phyloP scores from a whole-genome alignment of 768 basidiomycete genomes.

The Hygrophoropsis aurantiaca region DNA sequence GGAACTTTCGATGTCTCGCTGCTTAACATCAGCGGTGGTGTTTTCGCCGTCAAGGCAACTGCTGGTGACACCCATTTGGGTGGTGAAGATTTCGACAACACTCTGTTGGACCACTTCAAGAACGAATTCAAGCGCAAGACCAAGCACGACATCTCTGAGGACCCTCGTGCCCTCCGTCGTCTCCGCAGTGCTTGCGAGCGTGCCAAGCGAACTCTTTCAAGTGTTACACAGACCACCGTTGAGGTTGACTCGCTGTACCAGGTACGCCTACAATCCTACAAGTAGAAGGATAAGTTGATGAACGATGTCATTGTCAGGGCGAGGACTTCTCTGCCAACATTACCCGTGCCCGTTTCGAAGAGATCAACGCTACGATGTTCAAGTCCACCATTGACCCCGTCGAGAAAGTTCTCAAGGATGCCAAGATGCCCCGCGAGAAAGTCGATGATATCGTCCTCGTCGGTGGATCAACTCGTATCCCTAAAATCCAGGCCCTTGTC shows the following conservation, averaged over 20 bases:
- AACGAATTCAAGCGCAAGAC: constrained; percentile 98
- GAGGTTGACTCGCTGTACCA: constrained; percentile 99
- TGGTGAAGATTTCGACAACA: constrained; percentile 99
- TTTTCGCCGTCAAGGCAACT: constrained; percentile 99
- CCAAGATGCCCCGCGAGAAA: constrained; percentile 96
- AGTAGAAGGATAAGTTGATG: constrained; percentile 2
- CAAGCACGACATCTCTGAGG: constrained; percentile 95
- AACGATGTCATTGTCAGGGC: constrained; percentile 53
- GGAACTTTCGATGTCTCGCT: constrained; percentile 99
- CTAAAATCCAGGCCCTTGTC: constrained; percentile 96
- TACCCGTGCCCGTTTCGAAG: constrained; percentile 99
- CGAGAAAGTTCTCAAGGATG: constrained; percentile 98
- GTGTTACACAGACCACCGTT: constrained; percentile 97
- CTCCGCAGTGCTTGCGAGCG: constrained; percentile 98
- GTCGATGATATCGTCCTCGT: constrained; percentile 99
- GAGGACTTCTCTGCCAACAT: constrained; percentile 99
- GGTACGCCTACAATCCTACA: constrained; percentile 39
- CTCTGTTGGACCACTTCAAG: constrained; percentile 98
- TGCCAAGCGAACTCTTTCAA: constrained; percentile 98
- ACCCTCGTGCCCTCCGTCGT: constrained; percentile 95
- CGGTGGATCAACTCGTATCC: constrained; percentile 99
- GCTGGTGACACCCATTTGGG: constrained; percentile 99
- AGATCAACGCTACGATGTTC: constrained; percentile 94
- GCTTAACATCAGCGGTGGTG: constrained; percentile 95
- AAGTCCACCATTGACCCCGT: constrained; percentile 98